Evolutionary conservation across 164 flowering plant genomes (phyloP).

Genomic region (Liquidambar formosana): DNA sequence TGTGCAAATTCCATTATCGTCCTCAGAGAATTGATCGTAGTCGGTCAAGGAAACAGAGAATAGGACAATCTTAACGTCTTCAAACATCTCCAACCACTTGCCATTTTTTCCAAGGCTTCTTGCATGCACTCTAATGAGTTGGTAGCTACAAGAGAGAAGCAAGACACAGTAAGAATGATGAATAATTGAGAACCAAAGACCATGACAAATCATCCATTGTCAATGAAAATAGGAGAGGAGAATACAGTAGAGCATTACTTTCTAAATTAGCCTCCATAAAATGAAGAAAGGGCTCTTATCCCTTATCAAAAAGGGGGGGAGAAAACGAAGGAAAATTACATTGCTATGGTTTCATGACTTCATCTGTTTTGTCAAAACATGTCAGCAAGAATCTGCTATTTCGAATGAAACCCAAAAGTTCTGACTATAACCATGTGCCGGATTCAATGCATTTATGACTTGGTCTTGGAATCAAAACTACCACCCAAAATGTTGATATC

Average conservation of each 20-base stretch:
- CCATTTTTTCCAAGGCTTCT: slow-evolving; percentile 39
- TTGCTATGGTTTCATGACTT: too few species aligned
- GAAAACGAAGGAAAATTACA: too few species aligned
- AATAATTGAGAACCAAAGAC: not conserved
- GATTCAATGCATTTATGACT: too few species aligned
- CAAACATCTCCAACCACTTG: slow-evolving; percentile 50
- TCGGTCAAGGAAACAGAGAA: slow-evolving; percentile 38
- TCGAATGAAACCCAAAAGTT: too few species aligned
- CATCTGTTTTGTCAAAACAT: too few species aligned
- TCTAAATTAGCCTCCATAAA: too few species aligned
- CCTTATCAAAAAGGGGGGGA: too few species aligned
- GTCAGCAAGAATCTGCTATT: too few species aligned
- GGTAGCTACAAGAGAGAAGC: slow-evolving; percentile 31
- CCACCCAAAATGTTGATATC: too few species aligned
- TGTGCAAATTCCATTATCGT: slow-evolving; percentile 16
- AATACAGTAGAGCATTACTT: not conserved
- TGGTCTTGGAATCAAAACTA: too few species aligned
- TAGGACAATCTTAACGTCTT: slow-evolving; percentile 28
- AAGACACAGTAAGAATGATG: not conserved
- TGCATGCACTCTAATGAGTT: slow-evolving; percentile 42
- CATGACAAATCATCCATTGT: not conserved
- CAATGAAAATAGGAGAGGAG: not conserved
- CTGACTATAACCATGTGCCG: too few species aligned
- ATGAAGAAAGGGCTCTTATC: too few species aligned
- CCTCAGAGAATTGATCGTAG: slow-evolving; percentile 24